Base-by-base conservation (phyloP, 2,329 filamentous ascomycete genomes). In the Fusarium vanettenii region DNA sequence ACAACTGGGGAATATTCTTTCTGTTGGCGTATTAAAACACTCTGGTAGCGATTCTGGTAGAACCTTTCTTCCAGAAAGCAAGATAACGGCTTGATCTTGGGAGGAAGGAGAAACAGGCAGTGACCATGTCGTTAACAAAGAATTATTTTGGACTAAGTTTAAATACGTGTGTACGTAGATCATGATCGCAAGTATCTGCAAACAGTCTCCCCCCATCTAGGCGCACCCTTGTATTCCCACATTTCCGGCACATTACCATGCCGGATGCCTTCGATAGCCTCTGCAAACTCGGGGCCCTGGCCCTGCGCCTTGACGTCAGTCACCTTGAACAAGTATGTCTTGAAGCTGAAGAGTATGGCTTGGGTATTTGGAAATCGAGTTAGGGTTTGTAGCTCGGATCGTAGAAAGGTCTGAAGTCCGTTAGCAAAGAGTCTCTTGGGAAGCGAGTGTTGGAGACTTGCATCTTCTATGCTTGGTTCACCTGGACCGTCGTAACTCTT, bases 171-270 rank as follows among this genome's bases (percentile, higher is more conserved):
- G 4, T 18, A 9, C 7, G 9, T 11, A 2, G 10, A 20, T 71
- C 16, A 76, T 13, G 70, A 69, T 29, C 73, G 59, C 2, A 75
- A 37, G 39, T 75, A 75, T 6, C 39, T 37, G 6, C 73, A 71
- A 11, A 76, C 67, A 29, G 56, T 52, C 18, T 31, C 73, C 27
- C 67, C 73, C 73, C 73, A 75, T 18, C 60, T 35, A 2, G 71
- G 57, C 1, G 73, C 73, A 20, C 73, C 73, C 68, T 75, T 75
- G 22, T 75, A 75, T 11, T 69, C 63, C 73, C 73, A 76, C 73
- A 75, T 75, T 3, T 72, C 73, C 14, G 73, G 73, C 1, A 72
- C 73, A 52, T 75, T 75, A 2, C 73, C 73, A 18, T 74, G 64
- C 4, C 52, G 16, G 3, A 75, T 62, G 2, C 73, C 73, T 31